Base-by-base conservation (phyloP, 495 filamentous ascomycete genomes). In the Apiosordaria backusii region DNA sequence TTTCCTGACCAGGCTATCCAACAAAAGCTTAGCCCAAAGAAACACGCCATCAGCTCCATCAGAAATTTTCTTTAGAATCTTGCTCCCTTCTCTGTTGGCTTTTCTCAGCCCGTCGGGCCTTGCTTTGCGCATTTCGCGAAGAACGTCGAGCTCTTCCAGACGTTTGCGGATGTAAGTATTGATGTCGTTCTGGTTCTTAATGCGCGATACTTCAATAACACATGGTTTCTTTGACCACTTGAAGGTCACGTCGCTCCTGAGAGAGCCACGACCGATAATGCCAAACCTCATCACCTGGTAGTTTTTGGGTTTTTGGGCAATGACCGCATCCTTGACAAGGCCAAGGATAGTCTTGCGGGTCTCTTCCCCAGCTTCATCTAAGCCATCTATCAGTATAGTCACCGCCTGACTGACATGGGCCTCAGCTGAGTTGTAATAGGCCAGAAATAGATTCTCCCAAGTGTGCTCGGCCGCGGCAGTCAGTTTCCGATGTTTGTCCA, bases 31-130 rank as follows among this genome's bases (percentile, higher is more conserved):
- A 9, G 65, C 65, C 65, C 65, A 67, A 52, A 67, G 26, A 19
- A 64, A 67, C 1, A 67, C 65, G 0, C 65, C 65, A 22, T 67
- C 65, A 2, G 65, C 65, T 16, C 65, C 65, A 29, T 67, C 65
- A 1, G 61, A 58, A 4, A 67, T 60, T 60, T 27, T 67, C 55
- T 67, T 67, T 29, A 62, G 35, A 23, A 67, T 63, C 26, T 63
- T 63, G 19, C 23, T 50, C 6, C 65, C 65, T n/a, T 58, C 53
- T 26, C 35, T 40, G 25, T 67, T 67, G 2, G 65, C 65, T 24
- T 59, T 63, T 19, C 29, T 58, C 29, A 63, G 18, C 6, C 65
- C 65, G 54, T 35, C 52, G 13, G 60, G 53, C 52, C 61, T 65
- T 35, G 54, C 40, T 60, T 63, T 60, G n/a, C 60, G 60, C 60